Evolutionary conservation across 2,329 filamentous ascomycete genomes (phyloP).

Genomic region (Fusarium sp.): DNA sequence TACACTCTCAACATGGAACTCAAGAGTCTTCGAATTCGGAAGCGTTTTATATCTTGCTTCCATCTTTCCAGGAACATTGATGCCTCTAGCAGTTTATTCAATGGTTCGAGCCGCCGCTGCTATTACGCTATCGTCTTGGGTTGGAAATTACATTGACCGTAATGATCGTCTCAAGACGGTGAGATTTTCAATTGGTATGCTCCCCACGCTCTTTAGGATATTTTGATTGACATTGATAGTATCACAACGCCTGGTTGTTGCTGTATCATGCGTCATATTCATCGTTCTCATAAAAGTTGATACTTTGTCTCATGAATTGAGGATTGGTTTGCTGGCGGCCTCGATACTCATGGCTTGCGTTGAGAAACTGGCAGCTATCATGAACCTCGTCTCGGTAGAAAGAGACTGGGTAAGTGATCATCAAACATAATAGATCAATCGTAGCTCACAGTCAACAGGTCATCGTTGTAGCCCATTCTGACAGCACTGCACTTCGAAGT

Average conservation of each 20-base stretch:
- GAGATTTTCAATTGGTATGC: slow-evolving; percentile 60
- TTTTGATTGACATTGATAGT: slow-evolving; percentile 40
- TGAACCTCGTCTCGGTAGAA: slow-evolving; percentile 77
- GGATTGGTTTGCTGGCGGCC: slow-evolving; percentile 49
- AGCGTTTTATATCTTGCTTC: slow-evolving; percentile 69
- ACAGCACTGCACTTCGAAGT: slow-evolving; percentile 37
- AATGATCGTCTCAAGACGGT: slow-evolving; percentile 63
- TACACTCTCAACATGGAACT: slow-evolving; percentile 73
- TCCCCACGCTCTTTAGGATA: not conserved
- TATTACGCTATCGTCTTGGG: slow-evolving; percentile 66
- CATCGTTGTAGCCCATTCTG: slow-evolving; percentile 46
- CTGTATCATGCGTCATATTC: slow-evolving; percentile 61
- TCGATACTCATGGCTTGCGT: slow-evolving; percentile 69
- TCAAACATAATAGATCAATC: not conserved
- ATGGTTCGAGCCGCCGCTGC: slow-evolving; percentile 69
- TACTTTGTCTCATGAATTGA: slow-evolving; percentile 6
- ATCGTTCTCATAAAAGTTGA: slow-evolving; percentile 42
- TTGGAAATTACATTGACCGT: slow-evolving; percentile 71
- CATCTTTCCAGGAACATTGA: slow-evolving; percentile 68
- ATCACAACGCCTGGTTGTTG: slow-evolving; percentile 59
- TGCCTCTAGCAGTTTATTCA: slow-evolving; percentile 77
- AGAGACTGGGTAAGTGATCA: slow-evolving; percentile 71
- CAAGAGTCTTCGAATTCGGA: slow-evolving; percentile 72
- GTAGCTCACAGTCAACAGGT: slow-evolving; percentile 38
- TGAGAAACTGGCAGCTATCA: slow-evolving; percentile 74